Conservation (phyloP, 2,329 filamentous ascomycete species). For the Pseudogymnoascus sp. region DNA sequence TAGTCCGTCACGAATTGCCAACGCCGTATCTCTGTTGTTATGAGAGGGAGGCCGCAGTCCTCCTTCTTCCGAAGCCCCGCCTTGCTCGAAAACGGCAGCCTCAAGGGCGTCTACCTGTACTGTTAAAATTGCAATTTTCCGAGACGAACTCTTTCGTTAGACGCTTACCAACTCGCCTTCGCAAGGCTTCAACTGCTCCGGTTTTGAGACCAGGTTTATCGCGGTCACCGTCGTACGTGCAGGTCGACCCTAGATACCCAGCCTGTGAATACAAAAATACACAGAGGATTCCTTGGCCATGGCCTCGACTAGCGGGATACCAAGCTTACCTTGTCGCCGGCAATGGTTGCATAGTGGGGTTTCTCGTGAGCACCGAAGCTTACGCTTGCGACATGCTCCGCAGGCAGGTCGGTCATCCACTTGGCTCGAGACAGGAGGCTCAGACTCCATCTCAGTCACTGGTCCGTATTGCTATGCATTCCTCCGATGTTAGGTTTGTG, state of each 20-base stretch:
- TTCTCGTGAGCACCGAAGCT: constrained; percentile 19
- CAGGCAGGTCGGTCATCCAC: constrained; percentile 15
- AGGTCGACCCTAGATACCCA: constrained; percentile 9
- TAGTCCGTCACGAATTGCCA: neutral
- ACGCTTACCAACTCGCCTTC: constrained; percentile 14
- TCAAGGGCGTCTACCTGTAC: neutral
- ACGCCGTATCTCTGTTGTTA: constrained; percentile 9
- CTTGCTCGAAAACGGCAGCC: neutral
- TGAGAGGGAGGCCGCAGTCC: neutral
- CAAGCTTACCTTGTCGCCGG: constrained; percentile 8
- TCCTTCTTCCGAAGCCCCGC: neutral
- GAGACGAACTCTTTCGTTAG: neutral
- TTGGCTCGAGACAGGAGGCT: neutral
- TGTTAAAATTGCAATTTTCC: neutral
- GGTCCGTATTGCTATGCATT: neutral
- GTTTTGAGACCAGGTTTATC: constrained; percentile 21
- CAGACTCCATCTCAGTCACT: neutral
- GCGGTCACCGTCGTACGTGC: constrained; percentile 20
- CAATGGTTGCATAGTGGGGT: constrained; percentile 18
- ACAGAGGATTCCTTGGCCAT: neutral
- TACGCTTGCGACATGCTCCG: constrained; percentile 18
- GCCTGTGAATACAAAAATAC: neutral
- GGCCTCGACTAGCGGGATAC: neutral
- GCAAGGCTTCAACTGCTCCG: constrained; percentile 20
- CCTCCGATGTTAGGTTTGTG: neutral